phyloP scores from a whole-genome alignment of 495 filamentous ascomycete species.

The Geopyxis carbonaria region DNA sequence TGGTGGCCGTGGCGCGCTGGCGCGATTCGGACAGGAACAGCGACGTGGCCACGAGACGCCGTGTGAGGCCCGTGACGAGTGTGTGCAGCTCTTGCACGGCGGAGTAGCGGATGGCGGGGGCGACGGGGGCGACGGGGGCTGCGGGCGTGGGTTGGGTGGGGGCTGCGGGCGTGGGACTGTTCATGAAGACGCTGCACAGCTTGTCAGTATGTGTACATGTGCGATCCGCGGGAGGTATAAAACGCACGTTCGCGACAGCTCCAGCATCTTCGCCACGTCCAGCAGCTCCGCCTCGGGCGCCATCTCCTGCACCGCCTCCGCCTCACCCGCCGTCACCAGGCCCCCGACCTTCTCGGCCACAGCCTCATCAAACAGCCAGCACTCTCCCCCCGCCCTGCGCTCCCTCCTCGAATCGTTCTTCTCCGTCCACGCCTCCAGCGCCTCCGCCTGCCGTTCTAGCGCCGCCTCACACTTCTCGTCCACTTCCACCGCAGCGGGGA shows the following conservation, averaged over 20 bases:
- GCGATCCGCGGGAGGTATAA: neutral
- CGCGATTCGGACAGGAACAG: slow-evolving; percentile 50
- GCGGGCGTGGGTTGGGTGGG: too few relatives aligned
- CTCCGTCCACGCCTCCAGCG: slow-evolving; percentile 41
- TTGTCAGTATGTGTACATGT: neutral
- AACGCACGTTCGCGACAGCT: slow-evolving; percentile 34
- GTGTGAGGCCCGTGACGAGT: slow-evolving; percentile 47
- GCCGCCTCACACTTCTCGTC: slow-evolving; percentile 42
- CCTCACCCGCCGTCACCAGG: slow-evolving; percentile 21
- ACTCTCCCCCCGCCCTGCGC: slow-evolving; percentile 34
- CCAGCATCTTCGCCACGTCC: slow-evolving; percentile 41
- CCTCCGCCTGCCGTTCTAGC: slow-evolving; percentile 53
- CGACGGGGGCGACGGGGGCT: too few relatives aligned
- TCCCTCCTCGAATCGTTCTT: slow-evolving; percentile 37
- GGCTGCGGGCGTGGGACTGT: too few relatives aligned
- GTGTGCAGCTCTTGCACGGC: slow-evolving; percentile 58
- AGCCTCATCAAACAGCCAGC: slow-evolving; percentile 37
- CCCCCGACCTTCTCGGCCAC: slow-evolving; percentile 30
- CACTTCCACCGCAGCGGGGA: slow-evolving; percentile 61
- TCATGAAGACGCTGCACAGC: slow-evolving; percentile 53
- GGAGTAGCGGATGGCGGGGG: slow-evolving; percentile 50
- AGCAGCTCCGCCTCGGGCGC: slow-evolving; percentile 42
- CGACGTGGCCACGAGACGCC: slow-evolving; percentile 46
- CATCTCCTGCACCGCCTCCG: slow-evolving; percentile 25
- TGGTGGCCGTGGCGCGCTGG: slow-evolving; percentile 29